phyloP scores from a whole-genome alignment of 371 early-diverging fungal species.

The Mortierella sp. region DNA sequence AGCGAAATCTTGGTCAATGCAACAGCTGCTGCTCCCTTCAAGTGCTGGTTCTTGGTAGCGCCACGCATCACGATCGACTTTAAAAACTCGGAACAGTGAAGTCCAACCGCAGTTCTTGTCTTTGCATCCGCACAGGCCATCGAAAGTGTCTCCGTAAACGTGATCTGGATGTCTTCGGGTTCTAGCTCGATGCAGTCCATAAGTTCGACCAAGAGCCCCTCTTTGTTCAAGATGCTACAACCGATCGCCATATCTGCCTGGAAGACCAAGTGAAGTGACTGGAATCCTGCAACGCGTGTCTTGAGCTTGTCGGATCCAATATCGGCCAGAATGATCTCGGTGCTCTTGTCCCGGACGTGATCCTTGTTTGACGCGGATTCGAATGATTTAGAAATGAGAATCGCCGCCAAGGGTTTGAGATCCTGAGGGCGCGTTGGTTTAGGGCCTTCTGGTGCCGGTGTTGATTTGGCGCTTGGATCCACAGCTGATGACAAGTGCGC shows the following conservation, averaged over 20 bases:
- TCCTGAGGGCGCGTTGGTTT: conserved; percentile 25
- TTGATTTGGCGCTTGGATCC: conserved; percentile 4
- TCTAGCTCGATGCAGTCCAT: conserved; percentile 83
- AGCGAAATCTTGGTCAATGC: conserved; percentile 76
- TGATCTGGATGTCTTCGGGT: conserved; percentile 70
- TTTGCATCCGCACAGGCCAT: conserved; percentile 76
- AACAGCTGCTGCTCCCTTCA: conserved; percentile 74
- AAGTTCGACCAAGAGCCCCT: conserved; percentile 76
- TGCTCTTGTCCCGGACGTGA: conserved; percentile 31
- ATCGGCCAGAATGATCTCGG: conserved; percentile 40
- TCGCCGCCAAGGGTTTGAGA: conserved; percentile 45
- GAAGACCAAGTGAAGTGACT: conserved; percentile 74
- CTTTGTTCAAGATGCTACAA: conserved; percentile 70
- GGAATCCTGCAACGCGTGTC: conserved; percentile 58
- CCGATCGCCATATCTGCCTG: conserved; percentile 76
- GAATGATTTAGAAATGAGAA: conserved; percentile 49
- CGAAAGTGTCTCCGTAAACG: conserved; percentile 74
- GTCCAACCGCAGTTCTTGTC: conserved; percentile 71
- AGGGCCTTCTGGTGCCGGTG: conserved; percentile 6
- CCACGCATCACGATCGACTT: conserved; percentile 63
- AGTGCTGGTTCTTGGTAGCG: conserved; percentile 61
- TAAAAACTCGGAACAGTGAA: conserved; percentile 69
- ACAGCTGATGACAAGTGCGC: background rate
- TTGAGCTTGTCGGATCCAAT: conserved; percentile 56
- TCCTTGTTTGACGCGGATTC: conserved; percentile 51